A percentile compares a stretch with the other conserved stretches of the same genome.
Conservation (phyloP, 768 basidiomycete species). For the Pisolithus microcarpus region DNA sequence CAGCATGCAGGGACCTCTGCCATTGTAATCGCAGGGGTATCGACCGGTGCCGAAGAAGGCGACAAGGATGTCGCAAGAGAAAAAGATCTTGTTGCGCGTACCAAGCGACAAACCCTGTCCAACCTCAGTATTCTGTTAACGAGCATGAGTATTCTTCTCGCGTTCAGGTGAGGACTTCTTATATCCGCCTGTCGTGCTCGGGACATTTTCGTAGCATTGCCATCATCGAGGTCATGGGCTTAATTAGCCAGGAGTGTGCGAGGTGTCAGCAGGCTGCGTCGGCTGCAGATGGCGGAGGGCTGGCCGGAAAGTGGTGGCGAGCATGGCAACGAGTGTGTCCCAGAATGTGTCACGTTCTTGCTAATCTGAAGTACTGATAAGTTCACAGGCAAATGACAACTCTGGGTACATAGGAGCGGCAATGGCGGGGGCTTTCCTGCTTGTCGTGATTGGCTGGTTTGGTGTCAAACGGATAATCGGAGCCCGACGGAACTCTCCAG, state of each 20-base stretch:
- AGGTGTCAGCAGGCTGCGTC: conserved; percentile 60
- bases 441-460: conserved; percentile 56
- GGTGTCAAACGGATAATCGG: conserved; percentile 22
- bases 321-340: conserved; percentile 58
- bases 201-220: conserved; percentile 49
- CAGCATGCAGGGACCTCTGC: neutral
- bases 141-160: conserved; percentile 77
- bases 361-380: neutral
- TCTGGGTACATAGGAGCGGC: conserved; percentile 81
- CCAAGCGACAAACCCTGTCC: conserved; percentile 65
- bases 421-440: conserved; percentile 65
- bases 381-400: conserved; percentile 55
- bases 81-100: conserved; percentile 19
- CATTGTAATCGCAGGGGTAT: neutral
- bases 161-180: conserved; percentile 51
- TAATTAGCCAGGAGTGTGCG: conserved; percentile 69
- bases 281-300: conserved; percentile 55
- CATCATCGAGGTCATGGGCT: conserved; percentile 71
- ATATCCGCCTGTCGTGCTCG: neutral
- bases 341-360: neutral
- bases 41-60: neutral
- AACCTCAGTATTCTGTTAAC: conserved; percentile 73
- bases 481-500: neutral
- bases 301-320: conserved; percentile 79
- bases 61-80: neutral